These are phyloP conservation scores for Aspergillus neoniger DNA, from an alignment of 2,329 filamentous ascomycete species.

Conservation along the genomic window DNA sequence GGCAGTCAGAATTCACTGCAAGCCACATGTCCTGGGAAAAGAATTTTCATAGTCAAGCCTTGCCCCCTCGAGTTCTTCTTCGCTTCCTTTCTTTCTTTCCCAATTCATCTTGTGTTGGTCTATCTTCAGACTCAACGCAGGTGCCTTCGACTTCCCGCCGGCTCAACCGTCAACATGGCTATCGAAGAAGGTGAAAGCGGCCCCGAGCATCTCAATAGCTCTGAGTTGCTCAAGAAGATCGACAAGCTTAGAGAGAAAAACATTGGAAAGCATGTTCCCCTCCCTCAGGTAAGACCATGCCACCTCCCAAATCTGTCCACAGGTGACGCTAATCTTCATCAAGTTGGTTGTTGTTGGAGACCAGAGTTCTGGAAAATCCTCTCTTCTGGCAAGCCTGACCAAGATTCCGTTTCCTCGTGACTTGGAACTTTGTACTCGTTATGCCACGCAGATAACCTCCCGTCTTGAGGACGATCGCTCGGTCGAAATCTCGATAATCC, in stretches of 20 bases:
- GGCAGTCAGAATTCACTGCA: background rate
- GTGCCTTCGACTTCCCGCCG: background rate
- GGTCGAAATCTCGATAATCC: constrained; percentile 33
- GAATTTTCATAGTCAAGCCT: background rate
- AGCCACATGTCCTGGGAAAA: background rate
- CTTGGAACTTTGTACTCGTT: constrained; percentile 45
- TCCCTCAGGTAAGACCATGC: constrained; percentile 23
- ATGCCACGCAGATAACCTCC: constrained; percentile 51
- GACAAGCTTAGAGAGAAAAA: constrained; percentile 36
- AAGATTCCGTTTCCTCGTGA: constrained; percentile 36
- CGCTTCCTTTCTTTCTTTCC: background rate
- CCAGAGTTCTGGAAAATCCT: constrained; percentile 43
- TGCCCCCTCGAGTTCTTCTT: background rate
- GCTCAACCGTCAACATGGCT: background rate
- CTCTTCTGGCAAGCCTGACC: constrained; percentile 35
- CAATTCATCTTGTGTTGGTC: background rate
- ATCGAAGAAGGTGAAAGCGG: background rate
- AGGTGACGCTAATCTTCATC: background rate
- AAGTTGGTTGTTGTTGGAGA: constrained; percentile 45
- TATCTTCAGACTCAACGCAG: background rate
- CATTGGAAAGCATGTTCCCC: constrained; percentile 31
- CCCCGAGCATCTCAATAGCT: background rate
- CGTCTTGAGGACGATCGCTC: constrained; percentile 28
- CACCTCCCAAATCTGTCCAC: too few relatives aligned
- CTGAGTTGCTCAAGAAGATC: constrained; percentile 32